A percentile compares a stretch with the other conserved stretches of the same genome.
Conservation (phyloP, 805 yeast genomes). For the Wickerhamomyces sydowiorum region DNA sequence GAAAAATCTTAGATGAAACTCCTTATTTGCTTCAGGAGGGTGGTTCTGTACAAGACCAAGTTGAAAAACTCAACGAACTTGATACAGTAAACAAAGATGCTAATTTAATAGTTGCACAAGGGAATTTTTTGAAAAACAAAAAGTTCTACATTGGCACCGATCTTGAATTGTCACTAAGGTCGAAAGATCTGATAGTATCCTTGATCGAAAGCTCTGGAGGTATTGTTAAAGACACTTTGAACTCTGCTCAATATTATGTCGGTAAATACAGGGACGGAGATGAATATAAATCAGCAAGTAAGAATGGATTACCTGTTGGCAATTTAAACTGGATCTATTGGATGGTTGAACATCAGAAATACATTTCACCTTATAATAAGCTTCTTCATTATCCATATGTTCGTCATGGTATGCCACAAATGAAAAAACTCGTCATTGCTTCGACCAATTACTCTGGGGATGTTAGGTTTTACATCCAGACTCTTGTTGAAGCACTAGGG, state of each 20-base stretch:
- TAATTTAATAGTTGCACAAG: slow-evolving; percentile 6
- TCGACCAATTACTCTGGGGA: slow-evolving; percentile 84
- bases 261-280: slow-evolving; percentile 60
- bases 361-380: slow-evolving; percentile 48
- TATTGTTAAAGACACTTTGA: slow-evolving; percentile 23
- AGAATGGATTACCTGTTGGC: slow-evolving; percentile 43
- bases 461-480: slow-evolving; percentile 66
- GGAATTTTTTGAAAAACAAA: slow-evolving; percentile 35
- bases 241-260: slow-evolving; percentile 42
- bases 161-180: slow-evolving; percentile 42
- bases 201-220: slow-evolving; percentile 57
- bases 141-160: slow-evolving; percentile 49
- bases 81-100: slow-evolving; percentile 8
- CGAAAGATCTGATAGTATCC: slow-evolving; percentile 32
- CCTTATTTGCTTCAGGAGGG: slow-evolving; percentile 34
- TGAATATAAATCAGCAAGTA: slow-evolving; percentile 43
- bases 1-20: slow-evolving; percentile 43
- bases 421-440: slow-evolving; percentile 51
- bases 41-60: slow-evolving; percentile 6
- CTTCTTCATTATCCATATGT: slow-evolving; percentile 67
- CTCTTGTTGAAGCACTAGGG: slow-evolving; percentile 62
- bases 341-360: slow-evolving; percentile 49
- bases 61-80: slow-evolving; percentile 8
- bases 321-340: slow-evolving; percentile 73
- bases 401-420: slow-evolving; percentile 42